These are phyloP conservation scores for Macadamia tetraphylla DNA, from an alignment of 164 flowering plant genomes.

Conservation along the genomic window DNA sequence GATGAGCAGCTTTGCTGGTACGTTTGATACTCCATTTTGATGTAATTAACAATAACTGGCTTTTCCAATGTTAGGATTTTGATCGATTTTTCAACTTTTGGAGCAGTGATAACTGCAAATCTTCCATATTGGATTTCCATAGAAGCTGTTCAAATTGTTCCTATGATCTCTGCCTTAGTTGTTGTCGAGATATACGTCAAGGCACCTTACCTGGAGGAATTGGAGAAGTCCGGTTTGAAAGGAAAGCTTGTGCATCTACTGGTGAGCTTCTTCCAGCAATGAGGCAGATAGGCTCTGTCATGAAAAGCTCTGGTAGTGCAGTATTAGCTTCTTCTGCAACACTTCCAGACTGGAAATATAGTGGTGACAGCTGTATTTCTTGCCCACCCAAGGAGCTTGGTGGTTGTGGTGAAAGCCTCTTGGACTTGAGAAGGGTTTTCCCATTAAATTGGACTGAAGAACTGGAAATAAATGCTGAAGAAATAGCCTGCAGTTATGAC, in stretches of 20 bases:
- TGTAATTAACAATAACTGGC: neutral
- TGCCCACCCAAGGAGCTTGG: conserved; percentile 59
- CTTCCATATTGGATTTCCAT: conserved; percentile 53
- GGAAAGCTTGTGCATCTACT: conserved; percentile 19
- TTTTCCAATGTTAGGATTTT: conserved; percentile 6
- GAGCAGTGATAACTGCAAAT: conserved; percentile 60
- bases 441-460: conserved; percentile 51
- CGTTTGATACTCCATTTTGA: conserved; percentile 8
- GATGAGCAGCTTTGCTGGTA: conserved; percentile 48
- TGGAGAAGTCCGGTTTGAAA: conserved; percentile 17
- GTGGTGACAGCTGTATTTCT: conserved; percentile 29
- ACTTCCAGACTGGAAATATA: conserved; percentile 25
- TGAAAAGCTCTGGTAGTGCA: conserved; percentile 4
- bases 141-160: conserved; percentile 74
- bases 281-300: conserved; percentile 4
- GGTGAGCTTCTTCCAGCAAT: conserved; percentile 16
- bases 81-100: conserved; percentile 10
- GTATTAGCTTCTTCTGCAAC: conserved; percentile 13
- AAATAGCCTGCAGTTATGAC: conserved; percentile 47
- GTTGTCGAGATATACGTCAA: conserved; percentile 43
- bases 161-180: conserved; percentile 63
- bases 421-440: conserved; percentile 51
- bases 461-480: conserved; percentile 54
- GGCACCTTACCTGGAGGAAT: conserved; percentile 25
- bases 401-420: conserved; percentile 54